Evolutionary conservation across 208 protist genomes (phyloP), one percentile per base, ranked within the genome.

Genomic region (Acanthamoeba royreba): DNA sequence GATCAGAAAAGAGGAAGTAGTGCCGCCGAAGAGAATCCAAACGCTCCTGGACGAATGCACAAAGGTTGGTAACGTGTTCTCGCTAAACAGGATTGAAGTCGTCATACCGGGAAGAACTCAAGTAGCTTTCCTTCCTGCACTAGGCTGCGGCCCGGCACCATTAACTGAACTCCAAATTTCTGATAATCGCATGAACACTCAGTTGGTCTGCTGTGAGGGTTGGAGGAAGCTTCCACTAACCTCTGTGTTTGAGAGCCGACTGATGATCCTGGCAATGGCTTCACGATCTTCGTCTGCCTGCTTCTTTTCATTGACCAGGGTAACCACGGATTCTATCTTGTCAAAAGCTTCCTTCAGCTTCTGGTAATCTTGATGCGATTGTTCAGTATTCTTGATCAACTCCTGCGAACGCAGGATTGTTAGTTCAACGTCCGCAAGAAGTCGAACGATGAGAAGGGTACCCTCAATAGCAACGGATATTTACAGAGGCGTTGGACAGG

Each of bases 151-250:
- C 86, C 86, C n/a, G 86, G 86, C 25, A 92, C 86, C 86, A 92
- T 92, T 42, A 92, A 49, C 61, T 92, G 86, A 38, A 92, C 86
- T n/a, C 86, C 86, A 40, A 92, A 92, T 92, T 92, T 92, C 86
- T 92, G 40, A n/a, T n/a, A n/a, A n/a, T n/a, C n/a, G n/a, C n/a
- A n/a, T n/a, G n/a, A n/a, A n/a, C n/a, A n/a, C n/a, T n/a, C n/a
- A n/a, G n/a, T n/a, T n/a, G n/a, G n/a, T n/a, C n/a, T n/a, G n/a
- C n/a, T n/a, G n/a, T n/a, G n/a, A n/a, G n/a, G n/a, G n/a, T n/a
- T n/a, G n/a, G n/a, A n/a, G n/a, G n/a, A n/a, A 90, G 49, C 7
- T 8, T 3, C 13, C 4, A 5, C 25, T 15, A 11, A 92, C 86
- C 86, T 92, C 86, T 0, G 86, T 77, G 33, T 53, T 53, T 19